Evolutionary conservation across 2,329 filamentous ascomycete genomes (phyloP), one percentile per base, ranked within the genome.

Genomic region (Scedosporium aurantiacum): DNA sequence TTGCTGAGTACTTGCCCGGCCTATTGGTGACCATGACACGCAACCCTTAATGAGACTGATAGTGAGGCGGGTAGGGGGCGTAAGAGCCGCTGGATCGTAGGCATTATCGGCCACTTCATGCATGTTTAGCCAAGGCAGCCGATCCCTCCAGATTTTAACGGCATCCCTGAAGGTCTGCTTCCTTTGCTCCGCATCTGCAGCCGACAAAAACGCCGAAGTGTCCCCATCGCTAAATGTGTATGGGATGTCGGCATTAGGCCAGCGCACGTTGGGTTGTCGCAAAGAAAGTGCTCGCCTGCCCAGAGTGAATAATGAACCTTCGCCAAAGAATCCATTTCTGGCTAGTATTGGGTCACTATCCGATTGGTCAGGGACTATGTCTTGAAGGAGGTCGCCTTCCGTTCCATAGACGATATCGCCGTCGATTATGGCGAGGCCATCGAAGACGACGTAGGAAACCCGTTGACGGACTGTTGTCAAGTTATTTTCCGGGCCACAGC

Each of bases 341-440:
- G 18, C 16, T 5, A 47, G 14, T 18, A 21, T 21, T 16, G 43
- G 43, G 43, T 2, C 6, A 14, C 3, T 47, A 47, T n/a, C 18
- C 14, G n/a, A n/a, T 10, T 47, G 43, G 43, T 47, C 43, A 4
- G 43, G 43, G 18, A 47, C 43, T 6, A 21, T 47, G 43, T 47
- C 43, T 16, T 47, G 45, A 43, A 63, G 37, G 18, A 64, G 32
- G 14, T 61, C 47, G 14, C 47, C 40, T 14, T 43, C 43, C n/a
- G 43, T 61, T 37, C 61, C 63, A 27, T 59, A 64, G 54, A 64
- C 45, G 23, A 60, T 41, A 32, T 64, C 63, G 28, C 58, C 58
- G n/a, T 64, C 57, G n/a, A 64, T 63, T 23, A 64, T 60, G 45
- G 61, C 58, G 16, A 41, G 43, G 32, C 54, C 61, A 18, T 55